These are phyloP conservation scores for Excoecaria cochinchinensis DNA, from an alignment of 345 rosid genomes.

Conservation along the genomic window DNA sequence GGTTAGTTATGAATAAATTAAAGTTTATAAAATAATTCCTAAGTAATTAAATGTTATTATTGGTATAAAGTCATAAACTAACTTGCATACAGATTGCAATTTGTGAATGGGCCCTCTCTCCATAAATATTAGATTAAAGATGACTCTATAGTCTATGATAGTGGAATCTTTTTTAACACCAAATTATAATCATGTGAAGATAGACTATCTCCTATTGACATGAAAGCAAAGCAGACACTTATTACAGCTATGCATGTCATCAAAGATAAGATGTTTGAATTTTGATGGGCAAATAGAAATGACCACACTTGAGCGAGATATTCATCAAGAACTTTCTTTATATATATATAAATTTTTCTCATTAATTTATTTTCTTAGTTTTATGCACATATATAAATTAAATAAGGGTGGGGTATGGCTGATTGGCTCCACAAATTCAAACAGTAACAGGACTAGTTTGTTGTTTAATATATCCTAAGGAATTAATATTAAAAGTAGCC, in stretches of 20 bases:
- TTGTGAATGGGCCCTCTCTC: slow-evolving; percentile 6
- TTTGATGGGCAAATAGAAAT: background rate
- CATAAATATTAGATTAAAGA: slow-evolving; percentile 5
- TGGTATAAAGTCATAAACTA: slow-evolving; percentile 12
- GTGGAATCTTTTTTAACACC: slow-evolving; percentile 16
- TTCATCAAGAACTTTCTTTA: too few relatives aligned
- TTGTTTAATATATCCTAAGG: slow-evolving; percentile 6
- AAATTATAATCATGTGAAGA: background rate
- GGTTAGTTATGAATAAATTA: background rate
- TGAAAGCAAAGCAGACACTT: background rate
- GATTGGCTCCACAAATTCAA: background rate
- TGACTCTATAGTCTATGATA: background rate
- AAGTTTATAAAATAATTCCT: background rate
- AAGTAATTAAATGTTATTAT: background rate
- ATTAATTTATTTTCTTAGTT: background rate
- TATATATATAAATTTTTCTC: background rate
- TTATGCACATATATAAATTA: background rate
- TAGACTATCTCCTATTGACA: background rate
- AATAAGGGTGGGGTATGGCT: background rate
- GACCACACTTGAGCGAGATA: too few relatives aligned
- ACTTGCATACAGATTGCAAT: slow-evolving; percentile 9
- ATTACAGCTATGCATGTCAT: background rate
- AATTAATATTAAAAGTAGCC: background rate
- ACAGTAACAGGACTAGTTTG: background rate
- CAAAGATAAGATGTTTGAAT: slow-evolving; percentile 5